These are phyloP conservation scores for Hamamelis virginiana DNA, from an alignment of 164 flowering plant genomes.

Conservation along the genomic window DNA sequence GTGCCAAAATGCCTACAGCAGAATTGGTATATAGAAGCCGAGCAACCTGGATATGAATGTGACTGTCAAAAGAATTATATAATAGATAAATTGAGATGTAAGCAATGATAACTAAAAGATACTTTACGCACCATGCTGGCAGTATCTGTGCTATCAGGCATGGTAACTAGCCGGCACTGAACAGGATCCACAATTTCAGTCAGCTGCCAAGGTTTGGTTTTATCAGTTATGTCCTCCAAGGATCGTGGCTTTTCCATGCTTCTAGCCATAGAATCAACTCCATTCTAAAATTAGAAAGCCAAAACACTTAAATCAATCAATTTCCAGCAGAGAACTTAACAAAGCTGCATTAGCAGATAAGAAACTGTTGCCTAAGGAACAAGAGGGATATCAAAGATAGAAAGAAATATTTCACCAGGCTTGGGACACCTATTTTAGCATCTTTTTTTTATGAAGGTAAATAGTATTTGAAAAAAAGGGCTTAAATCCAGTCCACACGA, in stretches of 20 bases:
- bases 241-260: conserved; percentile 57
- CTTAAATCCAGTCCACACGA: too few species aligned
- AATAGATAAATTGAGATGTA: background rate
- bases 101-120: background rate
- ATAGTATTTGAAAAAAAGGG: too few species aligned
- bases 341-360: too few species aligned
- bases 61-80: background rate
- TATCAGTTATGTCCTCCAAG: conserved; percentile 58
- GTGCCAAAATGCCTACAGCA: conserved; percentile 63
- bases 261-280: conserved; percentile 61
- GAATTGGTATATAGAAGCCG: conserved; percentile 70
- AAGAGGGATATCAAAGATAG: background rate
- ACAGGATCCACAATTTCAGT: conserved; percentile 72
- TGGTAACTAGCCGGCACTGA: conserved; percentile 63
- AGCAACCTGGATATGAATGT: conserved; percentile 36
- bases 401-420: background rate
- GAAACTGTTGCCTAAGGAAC: background rate
- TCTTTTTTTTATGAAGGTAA: too few species aligned
- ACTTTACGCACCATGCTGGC: conserved; percentile 50
- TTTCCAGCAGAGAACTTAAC: background rate
- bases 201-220: conserved; percentile 71
- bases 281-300: conserved; percentile 51
- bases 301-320: background rate
- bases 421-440: background rate
- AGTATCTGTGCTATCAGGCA: conserved; percentile 67